A percentile compares a stretch with the other conserved stretches of the same genome.
phyloP scores from a whole-genome alignment of 208 protist genomes.

The Trypanosoma scelopori region DNA sequence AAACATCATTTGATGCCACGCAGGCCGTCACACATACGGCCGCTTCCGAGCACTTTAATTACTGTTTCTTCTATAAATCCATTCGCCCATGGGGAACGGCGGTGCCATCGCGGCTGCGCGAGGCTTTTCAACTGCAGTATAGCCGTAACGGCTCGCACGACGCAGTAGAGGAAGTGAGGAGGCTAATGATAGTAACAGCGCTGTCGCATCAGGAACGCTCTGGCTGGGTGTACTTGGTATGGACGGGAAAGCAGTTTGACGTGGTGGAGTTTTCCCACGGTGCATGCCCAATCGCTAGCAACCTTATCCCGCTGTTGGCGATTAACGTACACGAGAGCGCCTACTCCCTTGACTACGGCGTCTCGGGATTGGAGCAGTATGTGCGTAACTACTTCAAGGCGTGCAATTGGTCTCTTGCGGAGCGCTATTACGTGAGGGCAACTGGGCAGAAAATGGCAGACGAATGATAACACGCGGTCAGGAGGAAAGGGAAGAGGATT shows the following conservation, averaged over 20 bases:
- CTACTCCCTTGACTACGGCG: slow-evolving; percentile 62
- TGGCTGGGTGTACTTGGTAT: slow-evolving; percentile 87
- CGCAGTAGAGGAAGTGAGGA: slow-evolving; percentile 61
- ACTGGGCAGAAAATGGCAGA: slow-evolving; percentile 21
- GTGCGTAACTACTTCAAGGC: slow-evolving; percentile 86
- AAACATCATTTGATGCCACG: slow-evolving; percentile 79
- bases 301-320: slow-evolving; percentile 72
- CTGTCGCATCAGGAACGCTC: slow-evolving; percentile 60
- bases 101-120: slow-evolving; percentile 56
- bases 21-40: slow-evolving; percentile 64
- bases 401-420: slow-evolving; percentile 77
- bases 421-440: slow-evolving; percentile 59
- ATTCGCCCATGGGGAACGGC: slow-evolving; percentile 80
- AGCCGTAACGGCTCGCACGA: slow-evolving; percentile 55
- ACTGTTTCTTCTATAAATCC: slow-evolving; percentile 90
- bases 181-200: slow-evolving; percentile 44
- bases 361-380: slow-evolving; percentile 56
- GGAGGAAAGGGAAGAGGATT: not conserved
- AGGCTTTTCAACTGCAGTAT: slow-evolving; percentile 79
- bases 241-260: slow-evolving; percentile 80
- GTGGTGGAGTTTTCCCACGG: slow-evolving; percentile 78
- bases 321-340: slow-evolving; percentile 78
- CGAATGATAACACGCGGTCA: not conserved
- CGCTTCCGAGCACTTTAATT: slow-evolving; percentile 88
- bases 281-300: slow-evolving; percentile 68